phyloP scores from a whole-genome alignment of 2,329 filamentous ascomycete genomes.

The Beauveria brongniartii region DNA sequence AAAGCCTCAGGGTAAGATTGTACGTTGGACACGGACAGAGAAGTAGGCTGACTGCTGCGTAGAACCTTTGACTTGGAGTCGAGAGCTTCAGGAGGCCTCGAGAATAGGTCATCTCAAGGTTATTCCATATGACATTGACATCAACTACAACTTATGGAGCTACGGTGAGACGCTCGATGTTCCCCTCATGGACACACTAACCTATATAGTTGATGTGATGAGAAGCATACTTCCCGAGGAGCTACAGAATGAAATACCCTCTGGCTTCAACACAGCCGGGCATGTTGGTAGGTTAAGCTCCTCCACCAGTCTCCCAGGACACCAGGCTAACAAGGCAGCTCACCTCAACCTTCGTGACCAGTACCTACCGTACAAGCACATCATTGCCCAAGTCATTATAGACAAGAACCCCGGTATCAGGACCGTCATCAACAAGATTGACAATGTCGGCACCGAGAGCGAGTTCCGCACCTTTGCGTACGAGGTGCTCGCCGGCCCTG shows the following conservation, averaged over 20 bases:
- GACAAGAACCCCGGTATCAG: conserved; percentile 79
- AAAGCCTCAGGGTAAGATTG: conserved; percentile 37
- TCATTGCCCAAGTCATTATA: conserved; percentile 77
- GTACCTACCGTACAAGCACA: conserved; percentile 75
- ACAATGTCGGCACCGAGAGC: conserved; percentile 77
- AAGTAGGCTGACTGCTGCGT: neutral
- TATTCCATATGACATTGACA: conserved; percentile 63
- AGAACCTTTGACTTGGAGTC: conserved; percentile 65
- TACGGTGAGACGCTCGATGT: conserved; percentile 50
- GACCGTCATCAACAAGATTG: conserved; percentile 94
- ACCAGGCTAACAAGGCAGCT: conserved; percentile 38
- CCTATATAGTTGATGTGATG: conserved; percentile 65
- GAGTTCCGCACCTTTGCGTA: conserved; percentile 89
- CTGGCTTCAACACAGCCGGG: conserved; percentile 80
- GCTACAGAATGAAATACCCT: conserved; percentile 70
- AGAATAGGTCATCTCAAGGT: conserved; percentile 60
- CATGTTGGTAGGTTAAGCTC: conserved; percentile 58
- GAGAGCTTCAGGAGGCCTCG: conserved; percentile 59
- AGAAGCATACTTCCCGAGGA: conserved; percentile 72
- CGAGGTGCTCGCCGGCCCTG: conserved; percentile 75
- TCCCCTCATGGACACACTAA: conserved; percentile 13
- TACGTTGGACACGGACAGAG: neutral
- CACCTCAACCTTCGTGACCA: conserved; percentile 83
- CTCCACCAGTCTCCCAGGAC: neutral
- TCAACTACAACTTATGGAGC: conserved; percentile 82